These are phyloP conservation scores for Yamadazyma diddensiae DNA, from an alignment of 1,139 yeast species.

Conservation along the genomic window DNA sequence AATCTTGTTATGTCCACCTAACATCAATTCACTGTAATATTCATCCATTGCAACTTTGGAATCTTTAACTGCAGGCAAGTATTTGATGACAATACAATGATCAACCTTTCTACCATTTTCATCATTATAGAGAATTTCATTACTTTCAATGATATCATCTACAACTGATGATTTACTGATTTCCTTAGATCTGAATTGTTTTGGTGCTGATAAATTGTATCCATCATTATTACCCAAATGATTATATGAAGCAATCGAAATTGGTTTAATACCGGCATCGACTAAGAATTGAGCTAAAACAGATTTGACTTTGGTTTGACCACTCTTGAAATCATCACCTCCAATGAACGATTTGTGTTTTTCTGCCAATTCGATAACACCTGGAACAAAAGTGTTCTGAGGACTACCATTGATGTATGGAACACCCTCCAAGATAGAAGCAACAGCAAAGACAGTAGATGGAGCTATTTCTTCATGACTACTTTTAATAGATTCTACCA, in stretches of 20 bases:
- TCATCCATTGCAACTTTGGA: slow-evolving; percentile 98
- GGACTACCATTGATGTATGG: slow-evolving; percentile 97
- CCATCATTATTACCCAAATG: slow-evolving; percentile 98
- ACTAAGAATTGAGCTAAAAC: slow-evolving; percentile 94
- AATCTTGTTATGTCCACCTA: slow-evolving; percentile 95
- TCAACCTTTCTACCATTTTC: slow-evolving; percentile 78
- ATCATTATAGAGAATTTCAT: slow-evolving; percentile 80
- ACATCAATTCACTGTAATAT: slow-evolving; percentile 93
- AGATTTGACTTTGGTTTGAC: slow-evolving; percentile 93
- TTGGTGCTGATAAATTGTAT: slow-evolving; percentile 83
- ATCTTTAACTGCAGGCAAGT: slow-evolving; percentile 92
- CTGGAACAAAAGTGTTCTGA: slow-evolving; percentile 96
- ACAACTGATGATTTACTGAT: slow-evolving; percentile 91
- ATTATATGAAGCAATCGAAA: slow-evolving; percentile 91
- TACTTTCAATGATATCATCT: slow-evolving; percentile 91
- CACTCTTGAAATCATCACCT: slow-evolving; percentile 96
- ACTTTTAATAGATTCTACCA: slow-evolving; percentile 67
- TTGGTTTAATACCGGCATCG: slow-evolving; percentile 95
- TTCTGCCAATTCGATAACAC: slow-evolving; percentile 88
- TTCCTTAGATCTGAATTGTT: slow-evolving; percentile 94
- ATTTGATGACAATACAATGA: slow-evolving; percentile 94
- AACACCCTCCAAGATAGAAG: slow-evolving; percentile 79
- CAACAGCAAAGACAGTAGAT: slow-evolving; percentile 89
- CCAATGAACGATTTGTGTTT: slow-evolving; percentile 75
- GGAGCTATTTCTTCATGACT: slow-evolving; percentile 88